A percentile compares a stretch with the other conserved stretches of the same genome.
phyloP scores from a whole-genome alignment of 169 alveolate genomes.

The Plasmodium coatneyi region DNA sequence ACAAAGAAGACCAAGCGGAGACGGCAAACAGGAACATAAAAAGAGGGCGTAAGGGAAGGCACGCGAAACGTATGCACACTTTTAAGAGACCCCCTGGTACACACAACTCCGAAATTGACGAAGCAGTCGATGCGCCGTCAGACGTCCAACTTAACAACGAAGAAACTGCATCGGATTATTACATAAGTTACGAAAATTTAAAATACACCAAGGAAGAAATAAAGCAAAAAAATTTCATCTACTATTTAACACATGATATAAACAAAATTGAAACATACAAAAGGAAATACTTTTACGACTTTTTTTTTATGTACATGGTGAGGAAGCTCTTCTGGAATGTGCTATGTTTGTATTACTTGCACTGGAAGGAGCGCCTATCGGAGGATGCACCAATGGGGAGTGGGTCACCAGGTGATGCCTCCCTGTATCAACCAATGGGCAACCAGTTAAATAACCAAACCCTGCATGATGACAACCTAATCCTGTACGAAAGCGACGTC shows the following conservation, averaged over 20 bases:
- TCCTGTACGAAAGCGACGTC: slow-evolving; percentile 55
- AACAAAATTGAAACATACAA: slow-evolving; percentile 25
- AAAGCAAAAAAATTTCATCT: slow-evolving; percentile 13
- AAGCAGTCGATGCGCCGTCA: neutral
- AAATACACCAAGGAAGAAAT: slow-evolving; percentile 22
- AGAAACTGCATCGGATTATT: slow-evolving; percentile 14
- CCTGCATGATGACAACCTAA: neutral
- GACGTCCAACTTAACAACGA: slow-evolving; percentile 2
- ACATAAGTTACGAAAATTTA: slow-evolving; percentile 19
- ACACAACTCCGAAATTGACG: neutral
- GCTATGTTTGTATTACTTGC: slow-evolving; percentile 31
- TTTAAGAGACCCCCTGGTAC: neutral
- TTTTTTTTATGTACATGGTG: slow-evolving; percentile 65
- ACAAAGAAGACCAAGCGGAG: neutral
- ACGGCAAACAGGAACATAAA: neutral
- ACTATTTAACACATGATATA: slow-evolving; percentile 47
- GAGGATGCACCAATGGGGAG: neutral
- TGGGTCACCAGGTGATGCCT: neutral
- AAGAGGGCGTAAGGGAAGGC: neutral
- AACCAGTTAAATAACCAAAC: neutral
- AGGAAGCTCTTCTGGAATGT: slow-evolving; percentile 71
- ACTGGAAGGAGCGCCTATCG: neutral
- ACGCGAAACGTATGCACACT: neutral
- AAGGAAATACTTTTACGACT: slow-evolving; percentile 68
- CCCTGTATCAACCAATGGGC: neutral